Conservation (phyloP, 345 rosid genomes). For the Euphorbia peplus region DNA sequence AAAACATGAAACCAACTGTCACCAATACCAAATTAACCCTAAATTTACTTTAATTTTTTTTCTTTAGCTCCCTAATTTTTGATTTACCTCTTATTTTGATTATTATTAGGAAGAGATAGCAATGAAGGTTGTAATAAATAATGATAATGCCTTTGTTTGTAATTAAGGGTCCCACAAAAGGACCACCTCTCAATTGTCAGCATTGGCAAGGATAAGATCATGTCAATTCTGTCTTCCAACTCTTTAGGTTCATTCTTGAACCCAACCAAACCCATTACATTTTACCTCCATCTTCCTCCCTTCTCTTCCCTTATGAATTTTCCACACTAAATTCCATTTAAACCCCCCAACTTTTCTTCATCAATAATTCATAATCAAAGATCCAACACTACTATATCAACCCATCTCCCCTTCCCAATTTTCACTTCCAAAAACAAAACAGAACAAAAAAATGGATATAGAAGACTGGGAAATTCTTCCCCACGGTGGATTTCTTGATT, state of each 20-base stretch:
- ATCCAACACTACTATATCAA: not conserved
- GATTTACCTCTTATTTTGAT: no score
- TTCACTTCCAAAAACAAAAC: no score
- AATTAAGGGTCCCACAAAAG: conserved; percentile 26
- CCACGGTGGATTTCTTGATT: conserved; percentile 40
- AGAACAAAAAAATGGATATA: conserved; percentile 53
- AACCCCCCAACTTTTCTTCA: conserved; percentile 26
- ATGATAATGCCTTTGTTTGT: conserved; percentile 19
- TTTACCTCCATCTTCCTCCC: no score
- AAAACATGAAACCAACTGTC: no score
- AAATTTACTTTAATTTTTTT: no score
- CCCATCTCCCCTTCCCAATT: conserved; percentile 8
- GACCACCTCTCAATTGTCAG: conserved; percentile 32
- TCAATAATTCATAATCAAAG: conserved; percentile 25
- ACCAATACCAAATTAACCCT: no score
- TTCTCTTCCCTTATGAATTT: conserved; percentile 7
- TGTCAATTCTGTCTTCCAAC: conserved; percentile 4
- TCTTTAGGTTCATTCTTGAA: conserved; percentile 13
- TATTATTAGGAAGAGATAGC: conserved; percentile 29
- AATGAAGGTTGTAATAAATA: not conserved
- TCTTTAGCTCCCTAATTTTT: no score
- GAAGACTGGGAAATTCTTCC: conserved; percentile 95
- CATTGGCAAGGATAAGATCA: conserved; percentile 34
- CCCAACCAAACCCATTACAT: conserved; percentile 14
- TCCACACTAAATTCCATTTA: conserved; percentile 25